A percentile compares a stretch with the other conserved stretches of the same genome.
Conservation (phyloP, 73 alveolate genomes). For the Urostyla sp. region DNA sequence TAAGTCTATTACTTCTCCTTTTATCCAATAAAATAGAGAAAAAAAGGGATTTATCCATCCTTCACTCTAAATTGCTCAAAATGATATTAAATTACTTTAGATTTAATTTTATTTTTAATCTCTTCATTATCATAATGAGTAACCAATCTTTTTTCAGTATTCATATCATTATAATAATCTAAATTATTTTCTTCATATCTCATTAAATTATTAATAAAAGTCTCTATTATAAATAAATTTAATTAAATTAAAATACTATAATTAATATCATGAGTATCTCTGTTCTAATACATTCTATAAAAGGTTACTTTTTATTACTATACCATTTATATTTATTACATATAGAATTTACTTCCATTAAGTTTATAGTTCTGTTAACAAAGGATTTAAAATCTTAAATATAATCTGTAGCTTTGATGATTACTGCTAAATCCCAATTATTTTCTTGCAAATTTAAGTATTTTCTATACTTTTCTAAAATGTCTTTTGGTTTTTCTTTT, state of each 20-base stretch:
- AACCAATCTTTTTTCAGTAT: neutral
- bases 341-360: slow-evolving; percentile 14
- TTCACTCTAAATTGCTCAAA: too few species aligned
- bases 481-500: slow-evolving; percentile 8
- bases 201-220: neutral
- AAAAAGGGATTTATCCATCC: neutral
- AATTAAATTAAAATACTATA: too few species aligned
- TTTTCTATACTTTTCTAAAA: slow-evolving; percentile 20
- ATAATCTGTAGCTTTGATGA: neutral
- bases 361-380: neutral
- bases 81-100: too few species aligned
- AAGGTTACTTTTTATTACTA: neutral
- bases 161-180: neutral
- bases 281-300: neutral
- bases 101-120: neutral
- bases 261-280: neutral
- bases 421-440: neutral
- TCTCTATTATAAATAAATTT: too few species aligned
- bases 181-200: neutral
- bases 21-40: neutral
- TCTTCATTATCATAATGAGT: neutral
- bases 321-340: too few species aligned
- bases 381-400: slow-evolving; percentile 6
- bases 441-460: slow-evolving; percentile 34
- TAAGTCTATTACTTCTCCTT: slow-evolving; percentile 1